A percentile compares a stretch with the other conserved stretches of the same genome.
These are phyloP conservation scores for Capronia americana DNA, from an alignment of 2,329 filamentous ascomycete genomes.

Conservation along the genomic window DNA sequence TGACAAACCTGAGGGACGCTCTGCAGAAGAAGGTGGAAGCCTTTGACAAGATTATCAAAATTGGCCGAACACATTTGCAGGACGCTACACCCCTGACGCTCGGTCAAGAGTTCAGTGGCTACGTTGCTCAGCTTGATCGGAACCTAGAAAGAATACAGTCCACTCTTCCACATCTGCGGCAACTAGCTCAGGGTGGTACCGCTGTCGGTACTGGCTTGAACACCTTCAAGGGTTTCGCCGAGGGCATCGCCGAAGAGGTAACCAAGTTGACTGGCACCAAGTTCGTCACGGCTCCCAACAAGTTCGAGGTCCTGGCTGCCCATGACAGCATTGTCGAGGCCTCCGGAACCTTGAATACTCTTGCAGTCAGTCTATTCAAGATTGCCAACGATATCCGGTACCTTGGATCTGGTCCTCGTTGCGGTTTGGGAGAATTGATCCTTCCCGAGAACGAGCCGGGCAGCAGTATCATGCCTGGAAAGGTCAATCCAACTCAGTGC, in stretches of 20 bases:
- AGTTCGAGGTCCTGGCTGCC: slow-evolving; percentile 95
- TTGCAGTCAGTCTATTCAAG: slow-evolving; percentile 91
- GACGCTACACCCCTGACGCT: slow-evolving; percentile 95
- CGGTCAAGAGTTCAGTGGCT: slow-evolving; percentile 97
- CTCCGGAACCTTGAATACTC: slow-evolving; percentile 89
- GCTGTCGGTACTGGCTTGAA: slow-evolving; percentile 97
- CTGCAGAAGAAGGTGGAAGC: slow-evolving; percentile 87
- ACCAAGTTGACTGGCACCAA: slow-evolving; percentile 88
- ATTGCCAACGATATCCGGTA: slow-evolving; percentile 98
- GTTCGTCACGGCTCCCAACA: slow-evolving; percentile 97
- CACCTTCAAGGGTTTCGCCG: slow-evolving; percentile 94
- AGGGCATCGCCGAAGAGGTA: slow-evolving; percentile 89
- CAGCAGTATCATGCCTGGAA: slow-evolving; percentile 98
- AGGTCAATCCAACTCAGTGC: slow-evolving; percentile 99
- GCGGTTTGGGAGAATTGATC: slow-evolving; percentile 89
- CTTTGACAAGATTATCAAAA: slow-evolving; percentile 97
- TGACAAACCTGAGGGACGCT: slow-evolving; percentile 80
- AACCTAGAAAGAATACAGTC: slow-evolving; percentile 86
- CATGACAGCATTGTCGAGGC: slow-evolving; percentile 97
- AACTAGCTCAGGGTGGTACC: slow-evolving; percentile 93
- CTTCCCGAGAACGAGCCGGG: slow-evolving; percentile 98
- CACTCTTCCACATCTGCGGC: slow-evolving; percentile 79
- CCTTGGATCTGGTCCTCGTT: slow-evolving; percentile 92
- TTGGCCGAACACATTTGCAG: slow-evolving; percentile 95
- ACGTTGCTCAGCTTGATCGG: slow-evolving; percentile 91